Conservation (phyloP, 805 yeast species). For the Kodamaea jinghongensis region DNA sequence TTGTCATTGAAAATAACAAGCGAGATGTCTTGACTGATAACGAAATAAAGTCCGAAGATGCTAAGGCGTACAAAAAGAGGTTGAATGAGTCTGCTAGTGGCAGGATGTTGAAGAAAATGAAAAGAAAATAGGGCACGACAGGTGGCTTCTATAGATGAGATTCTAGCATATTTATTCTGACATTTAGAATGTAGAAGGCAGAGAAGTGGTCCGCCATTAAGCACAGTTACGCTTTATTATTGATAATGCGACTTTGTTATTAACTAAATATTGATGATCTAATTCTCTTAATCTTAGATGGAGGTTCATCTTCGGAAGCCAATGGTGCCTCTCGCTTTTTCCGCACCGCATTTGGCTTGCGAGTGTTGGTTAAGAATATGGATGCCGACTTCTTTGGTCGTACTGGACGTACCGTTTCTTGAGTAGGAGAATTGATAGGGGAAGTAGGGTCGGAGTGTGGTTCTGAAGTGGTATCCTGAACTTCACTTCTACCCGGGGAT, state of each 20-base stretch:
- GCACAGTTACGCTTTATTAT: too few relatives aligned
- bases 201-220: too few relatives aligned
- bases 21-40: conserved; percentile 30
- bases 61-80: conserved; percentile 21
- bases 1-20: conserved; percentile 48
- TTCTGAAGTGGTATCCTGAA: too few relatives aligned
- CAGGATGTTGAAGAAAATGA: conserved; percentile 23
- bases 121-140: conserved; percentile 1
- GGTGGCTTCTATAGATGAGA: too few relatives aligned
- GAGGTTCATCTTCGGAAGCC: conserved; percentile 4
- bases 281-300: conserved; percentile 21
- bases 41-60: conserved; percentile 13
- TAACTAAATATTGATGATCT: conserved; percentile 10
- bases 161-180: too few relatives aligned
- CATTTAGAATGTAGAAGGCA: conserved; percentile 12
- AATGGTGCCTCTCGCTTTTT: background rate
- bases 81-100: conserved; percentile 23
- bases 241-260: background rate
- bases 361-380: conserved; percentile 14
- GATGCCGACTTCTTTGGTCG: conserved; percentile 12
- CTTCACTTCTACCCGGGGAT: too few relatives aligned
- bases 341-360: conserved; percentile 10
- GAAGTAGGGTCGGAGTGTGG: too few relatives aligned
- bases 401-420: background rate
- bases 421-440: too few relatives aligned